Percentiles rank a stretch among this genome's conserved stretches.
Evolutionary conservation across 768 basidiomycete genomes (phyloP).

Genomic region (Cystofilobasidium macerans): DNA sequence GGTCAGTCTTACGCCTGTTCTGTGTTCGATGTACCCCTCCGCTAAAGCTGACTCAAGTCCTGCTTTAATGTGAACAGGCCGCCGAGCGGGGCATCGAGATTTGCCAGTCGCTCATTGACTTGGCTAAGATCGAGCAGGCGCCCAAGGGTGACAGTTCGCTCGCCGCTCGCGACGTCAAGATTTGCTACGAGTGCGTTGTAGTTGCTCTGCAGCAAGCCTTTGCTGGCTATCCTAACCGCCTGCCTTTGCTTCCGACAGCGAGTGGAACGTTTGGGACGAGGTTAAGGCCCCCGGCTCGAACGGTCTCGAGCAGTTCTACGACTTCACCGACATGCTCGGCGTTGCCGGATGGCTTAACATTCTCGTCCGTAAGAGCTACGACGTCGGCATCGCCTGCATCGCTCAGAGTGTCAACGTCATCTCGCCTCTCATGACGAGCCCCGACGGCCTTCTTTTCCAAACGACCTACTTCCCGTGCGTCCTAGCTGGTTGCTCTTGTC

Average conservation of each 20-base stretch:
- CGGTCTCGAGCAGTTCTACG: constrained; percentile 49
- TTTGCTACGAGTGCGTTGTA: constrained; percentile 43
- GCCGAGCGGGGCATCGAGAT: constrained; percentile 50
- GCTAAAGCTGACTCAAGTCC: not conserved
- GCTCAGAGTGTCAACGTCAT: constrained; percentile 47
- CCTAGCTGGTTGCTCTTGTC: constrained; percentile 17
- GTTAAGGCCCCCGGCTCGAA: constrained; percentile 44
- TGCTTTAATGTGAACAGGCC: constrained; percentile 30
- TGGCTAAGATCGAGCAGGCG: constrained; percentile 38
- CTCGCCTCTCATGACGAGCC: constrained; percentile 42
- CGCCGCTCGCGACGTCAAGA: constrained; percentile 31
- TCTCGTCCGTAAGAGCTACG: constrained; percentile 50
- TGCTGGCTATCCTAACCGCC: not conserved
- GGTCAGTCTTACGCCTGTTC: constrained; percentile 30
- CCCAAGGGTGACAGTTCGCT: constrained; percentile 16
- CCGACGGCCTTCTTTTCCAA: constrained; percentile 42
- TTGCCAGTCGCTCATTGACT: constrained; percentile 45
- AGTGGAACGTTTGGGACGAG: constrained; percentile 47
- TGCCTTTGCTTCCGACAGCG: constrained; percentile 28
- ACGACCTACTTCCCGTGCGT: constrained; percentile 42
- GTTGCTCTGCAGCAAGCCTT: not conserved
- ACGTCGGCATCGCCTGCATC: constrained; percentile 53
- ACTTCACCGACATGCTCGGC: constrained; percentile 48
- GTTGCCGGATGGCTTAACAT: constrained; percentile 55
- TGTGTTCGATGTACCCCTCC: not conserved